A percentile compares a stretch with the other conserved stretches of the same genome.
phyloP scores from a whole-genome alignment of 306 rosid genomes.

The Astragalus membranaceus region DNA sequence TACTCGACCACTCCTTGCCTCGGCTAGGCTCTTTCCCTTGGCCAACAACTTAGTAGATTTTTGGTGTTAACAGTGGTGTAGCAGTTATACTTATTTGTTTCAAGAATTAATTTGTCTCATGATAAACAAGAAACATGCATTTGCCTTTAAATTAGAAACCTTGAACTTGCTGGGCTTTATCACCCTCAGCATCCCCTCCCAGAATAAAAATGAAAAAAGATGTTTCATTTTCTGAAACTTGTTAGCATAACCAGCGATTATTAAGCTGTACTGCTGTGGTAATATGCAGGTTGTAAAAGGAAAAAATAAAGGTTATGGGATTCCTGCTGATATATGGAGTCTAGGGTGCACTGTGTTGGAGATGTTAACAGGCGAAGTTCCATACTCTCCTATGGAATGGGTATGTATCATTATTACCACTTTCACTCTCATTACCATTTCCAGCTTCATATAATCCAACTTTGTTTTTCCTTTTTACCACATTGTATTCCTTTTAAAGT shows the following conservation, averaged over 20 bases:
- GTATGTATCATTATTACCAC: conserved; percentile 39
- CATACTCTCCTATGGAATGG: conserved; percentile 55
- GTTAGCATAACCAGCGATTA: background rate
- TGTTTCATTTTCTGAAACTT: background rate
- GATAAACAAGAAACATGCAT: background rate
- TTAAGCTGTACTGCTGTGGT: conserved; percentile 14
- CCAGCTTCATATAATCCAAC: background rate
- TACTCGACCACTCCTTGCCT: too few relatives aligned
- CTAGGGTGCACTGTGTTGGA: conserved; percentile 96
- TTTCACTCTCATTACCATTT: background rate
- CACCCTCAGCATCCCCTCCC: background rate
- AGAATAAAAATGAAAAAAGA: background rate
- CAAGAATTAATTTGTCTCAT: background rate
- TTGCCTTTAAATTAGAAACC: background rate
- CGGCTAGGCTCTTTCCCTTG: too few relatives aligned
- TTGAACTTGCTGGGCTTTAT: background rate
- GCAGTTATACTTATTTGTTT: background rate
- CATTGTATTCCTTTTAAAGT: background rate
- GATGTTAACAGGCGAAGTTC: conserved; percentile 73
- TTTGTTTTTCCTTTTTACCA: conserved; percentile 1
- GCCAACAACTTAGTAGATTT: too few relatives aligned
- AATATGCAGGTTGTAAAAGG: conserved; percentile 81
- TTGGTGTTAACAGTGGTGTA: background rate
- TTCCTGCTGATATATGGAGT: conserved; percentile 98
- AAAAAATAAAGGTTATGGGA: conserved; percentile 66